These are phyloP conservation scores for Russula vinacea DNA, from an alignment of 768 basidiomycete genomes.

Conservation along the genomic window DNA sequence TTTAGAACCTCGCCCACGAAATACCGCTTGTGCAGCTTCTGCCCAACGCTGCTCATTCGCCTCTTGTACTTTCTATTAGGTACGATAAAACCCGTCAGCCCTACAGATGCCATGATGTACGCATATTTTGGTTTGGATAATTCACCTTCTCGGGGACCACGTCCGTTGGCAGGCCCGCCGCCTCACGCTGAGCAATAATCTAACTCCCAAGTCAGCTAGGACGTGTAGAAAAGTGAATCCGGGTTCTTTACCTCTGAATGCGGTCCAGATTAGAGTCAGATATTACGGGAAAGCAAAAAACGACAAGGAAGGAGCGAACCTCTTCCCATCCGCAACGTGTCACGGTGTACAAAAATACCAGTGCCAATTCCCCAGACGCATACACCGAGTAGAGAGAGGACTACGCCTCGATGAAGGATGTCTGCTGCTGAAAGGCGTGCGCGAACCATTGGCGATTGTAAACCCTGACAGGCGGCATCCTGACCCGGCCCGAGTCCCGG, in stretches of 20 bases:
- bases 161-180: conserved; percentile 21
- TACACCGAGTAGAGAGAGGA: conserved; percentile 21
- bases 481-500: background rate
- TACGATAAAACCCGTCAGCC: background rate
- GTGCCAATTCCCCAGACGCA: conserved; percentile 23
- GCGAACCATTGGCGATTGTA: conserved; percentile 8
- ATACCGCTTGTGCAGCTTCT: conserved; percentile 24
- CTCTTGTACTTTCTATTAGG: conserved; percentile 24
- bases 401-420: conserved; percentile 24
- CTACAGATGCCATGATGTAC: background rate
- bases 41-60: conserved; percentile 26
- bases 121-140: background rate
- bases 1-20: conserved; percentile 14
- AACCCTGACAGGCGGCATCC: background rate
- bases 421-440: conserved; percentile 23
- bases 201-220: background rate
- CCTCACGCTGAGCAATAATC: conserved; percentile 26
- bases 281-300: background rate
- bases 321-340: conserved; percentile 26
- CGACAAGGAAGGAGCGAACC: conserved; percentile 2
- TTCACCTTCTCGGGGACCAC: conserved; percentile 22
- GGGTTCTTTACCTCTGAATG: conserved; percentile 13
- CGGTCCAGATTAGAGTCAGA: background rate
- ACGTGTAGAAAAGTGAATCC: background rate
- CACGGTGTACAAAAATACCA: conserved; percentile 20